Evolutionary conservation across 1,284 basidiomycete species (phyloP).

Genomic region (Gymnopus androsaceus): DNA sequence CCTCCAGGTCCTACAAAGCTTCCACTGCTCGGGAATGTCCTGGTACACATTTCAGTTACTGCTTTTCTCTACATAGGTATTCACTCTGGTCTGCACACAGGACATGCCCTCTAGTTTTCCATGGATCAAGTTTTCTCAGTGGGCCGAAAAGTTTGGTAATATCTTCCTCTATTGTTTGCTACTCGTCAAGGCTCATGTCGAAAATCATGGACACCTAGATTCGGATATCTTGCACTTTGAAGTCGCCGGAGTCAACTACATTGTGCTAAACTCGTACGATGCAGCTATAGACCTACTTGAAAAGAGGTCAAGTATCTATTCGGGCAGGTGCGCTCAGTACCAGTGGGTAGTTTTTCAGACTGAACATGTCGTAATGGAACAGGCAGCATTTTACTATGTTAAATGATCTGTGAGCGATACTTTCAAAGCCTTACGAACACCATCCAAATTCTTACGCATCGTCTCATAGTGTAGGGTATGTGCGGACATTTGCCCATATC

Average conservation of each 20-base stretch:
- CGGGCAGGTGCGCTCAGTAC: conserved; percentile 9
- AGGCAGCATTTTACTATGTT: conserved; percentile 4
- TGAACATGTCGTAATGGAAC: not conserved
- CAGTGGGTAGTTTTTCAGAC: not conserved
- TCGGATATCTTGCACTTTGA: conserved; percentile 10
- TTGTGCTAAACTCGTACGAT: conserved; percentile 6
- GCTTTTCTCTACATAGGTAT: not conserved
- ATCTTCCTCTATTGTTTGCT: not conserved
- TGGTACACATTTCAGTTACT: not conserved
- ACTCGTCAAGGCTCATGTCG: not conserved
- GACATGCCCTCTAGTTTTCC: conserved; percentile 8
- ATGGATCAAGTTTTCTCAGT: conserved; percentile 8
- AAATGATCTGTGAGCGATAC: no score
- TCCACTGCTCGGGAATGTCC: conserved; percentile 7
- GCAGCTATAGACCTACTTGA: conserved; percentile 12
- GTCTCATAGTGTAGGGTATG: no score
- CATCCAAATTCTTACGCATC: no score
- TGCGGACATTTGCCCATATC: not conserved
- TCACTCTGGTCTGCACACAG: not conserved
- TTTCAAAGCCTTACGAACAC: no score
- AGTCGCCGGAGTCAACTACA: conserved; percentile 7
- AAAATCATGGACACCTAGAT: not conserved
- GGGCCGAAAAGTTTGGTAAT: conserved; percentile 6
- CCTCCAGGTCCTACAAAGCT: conserved; percentile 13
- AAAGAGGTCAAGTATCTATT: conserved; percentile 11